phyloP scores from a whole-genome alignment of 2,329 filamentous ascomycete species.

The Amauroascus niger region DNA sequence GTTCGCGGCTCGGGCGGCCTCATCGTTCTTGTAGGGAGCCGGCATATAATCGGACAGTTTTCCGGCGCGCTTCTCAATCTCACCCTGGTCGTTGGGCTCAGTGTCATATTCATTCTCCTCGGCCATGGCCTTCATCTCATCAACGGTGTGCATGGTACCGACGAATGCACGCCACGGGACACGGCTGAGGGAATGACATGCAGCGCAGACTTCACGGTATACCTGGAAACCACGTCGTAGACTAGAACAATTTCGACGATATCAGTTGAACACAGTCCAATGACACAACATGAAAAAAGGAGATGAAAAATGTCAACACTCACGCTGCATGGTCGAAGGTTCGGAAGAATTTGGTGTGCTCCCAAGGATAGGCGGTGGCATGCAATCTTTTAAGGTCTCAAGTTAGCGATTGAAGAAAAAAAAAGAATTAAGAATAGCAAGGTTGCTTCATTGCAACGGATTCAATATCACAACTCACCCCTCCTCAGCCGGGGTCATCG shows the following conservation, averaged over 20 bases:
- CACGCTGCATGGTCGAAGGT: conserved; percentile 96
- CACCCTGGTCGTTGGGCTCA: conserved; percentile 95
- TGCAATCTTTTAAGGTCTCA: conserved; percentile 65
- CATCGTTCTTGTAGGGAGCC: conserved; percentile 94
- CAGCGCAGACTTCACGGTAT: conserved; percentile 95
- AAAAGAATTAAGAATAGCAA: no score
- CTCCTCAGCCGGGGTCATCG: conserved; percentile 91
- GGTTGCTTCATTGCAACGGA: no score
- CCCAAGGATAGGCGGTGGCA: conserved; percentile 87
- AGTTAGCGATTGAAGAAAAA: conserved; percentile 3
- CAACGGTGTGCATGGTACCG: conserved; percentile 84
- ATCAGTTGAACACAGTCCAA: not conserved
- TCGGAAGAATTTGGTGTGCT: conserved; percentile 82
- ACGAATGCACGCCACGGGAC: conserved; percentile 89
- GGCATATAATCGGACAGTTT: conserved; percentile 98
- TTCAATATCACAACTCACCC: conserved; percentile 64
- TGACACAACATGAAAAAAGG: not conserved
- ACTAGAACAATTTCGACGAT: conserved; percentile 39
- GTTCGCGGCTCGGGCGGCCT: conserved; percentile 95
- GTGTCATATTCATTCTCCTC: conserved; percentile 98
- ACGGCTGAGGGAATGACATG: conserved; percentile 92
- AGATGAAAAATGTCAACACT: conserved; percentile 40
- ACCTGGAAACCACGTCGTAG: conserved; percentile 99
- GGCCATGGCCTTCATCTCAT: conserved; percentile 93
- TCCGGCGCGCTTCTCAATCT: conserved; percentile 96